Evolutionary conservation across 2,329 filamentous ascomycete species (phyloP), one percentile per base, ranked within the genome.

Genomic region (Fusarium ambrosium): DNA sequence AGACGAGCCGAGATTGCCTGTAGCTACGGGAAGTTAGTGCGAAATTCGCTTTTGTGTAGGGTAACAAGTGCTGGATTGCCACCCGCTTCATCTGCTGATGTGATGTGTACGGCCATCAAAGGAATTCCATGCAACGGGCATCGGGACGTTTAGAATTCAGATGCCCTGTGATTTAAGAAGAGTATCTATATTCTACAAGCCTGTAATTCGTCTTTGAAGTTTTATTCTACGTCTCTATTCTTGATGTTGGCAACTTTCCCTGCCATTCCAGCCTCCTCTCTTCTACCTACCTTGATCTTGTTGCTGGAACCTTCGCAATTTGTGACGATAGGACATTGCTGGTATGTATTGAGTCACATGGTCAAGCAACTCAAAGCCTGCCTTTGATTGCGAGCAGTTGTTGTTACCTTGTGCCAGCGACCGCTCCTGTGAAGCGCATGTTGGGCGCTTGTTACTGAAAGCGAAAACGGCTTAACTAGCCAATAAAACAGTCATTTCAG

Each of bases 121-220:
- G 43, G 20, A 48, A 9, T 48, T 24, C 13, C 2, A 48, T 24
- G 20, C 43, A 48, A 2, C 43, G 4, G 8, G 20, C 7, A 16
- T 16, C 14, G 20, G 4, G 13, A 6, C 14, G 2, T 27, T 27
- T 48, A 18, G 18, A 1, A 18, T 18, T 18, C 8, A 24, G 7
- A 24, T 8, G 20, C 20, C 8, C 2, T 8, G 13, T 10, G 22
- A 0, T 24, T 24, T 10, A 0, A 43, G n/a, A 20, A 48, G 1
- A 2, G 16, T 24, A 5, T 2, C 4, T 2, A 48, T 48, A 10
- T 24, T 8, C 7, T 24, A 16, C 20, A 48, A 16, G 7, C 2
- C 20, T 16, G 4, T 16, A 16, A 24, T 16, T 24, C 4, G 14
- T 24, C 7, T 10, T 16, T 16, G 13, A 24, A 16, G 43, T 16